Conservation (phyloP, 1,284 basidiomycete species). For the Anthracocystis setariae region DNA sequence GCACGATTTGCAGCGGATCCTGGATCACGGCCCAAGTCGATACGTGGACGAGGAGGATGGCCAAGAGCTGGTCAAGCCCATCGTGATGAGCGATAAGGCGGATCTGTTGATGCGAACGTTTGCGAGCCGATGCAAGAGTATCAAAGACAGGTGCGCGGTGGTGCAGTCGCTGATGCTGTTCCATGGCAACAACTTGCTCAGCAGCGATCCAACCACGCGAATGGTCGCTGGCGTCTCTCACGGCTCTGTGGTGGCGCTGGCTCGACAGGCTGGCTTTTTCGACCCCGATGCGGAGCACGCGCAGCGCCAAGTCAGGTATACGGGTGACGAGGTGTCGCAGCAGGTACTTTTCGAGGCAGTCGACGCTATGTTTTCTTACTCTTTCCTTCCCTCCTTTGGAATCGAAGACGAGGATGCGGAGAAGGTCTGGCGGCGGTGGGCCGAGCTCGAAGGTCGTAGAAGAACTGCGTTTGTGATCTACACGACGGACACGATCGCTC, state of each 20-base stretch:
- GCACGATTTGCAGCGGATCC: conserved; percentile 7
- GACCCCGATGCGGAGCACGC: conserved; percentile 45
- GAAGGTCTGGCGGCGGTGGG: conserved; percentile 58
- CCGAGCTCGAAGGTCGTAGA: conserved; percentile 55
- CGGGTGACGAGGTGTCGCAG: conserved; percentile 39
- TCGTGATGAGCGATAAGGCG: conserved; percentile 59
- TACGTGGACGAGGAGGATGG: conserved; percentile 58
- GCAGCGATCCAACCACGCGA: conserved; percentile 44
- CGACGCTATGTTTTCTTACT: conserved; percentile 45
- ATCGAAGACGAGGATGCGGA: conserved; percentile 42
- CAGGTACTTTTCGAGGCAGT: conserved; percentile 37
- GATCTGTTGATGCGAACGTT: conserved; percentile 59
- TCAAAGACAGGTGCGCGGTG: conserved; percentile 55
- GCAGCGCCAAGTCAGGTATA: conserved; percentile 20
- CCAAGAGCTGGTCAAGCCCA: conserved; percentile 56
- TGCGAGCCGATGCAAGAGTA: conserved; percentile 46
- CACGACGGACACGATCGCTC: conserved; percentile 55
- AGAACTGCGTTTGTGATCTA: conserved; percentile 54
- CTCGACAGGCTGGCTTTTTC: conserved; percentile 58
- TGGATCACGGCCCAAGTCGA: conserved; percentile 19
- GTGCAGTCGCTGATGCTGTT: conserved; percentile 59
- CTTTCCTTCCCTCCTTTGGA: conserved; percentile 42
- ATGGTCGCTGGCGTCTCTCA: conserved; percentile 49
- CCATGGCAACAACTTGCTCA: conserved; percentile 56
- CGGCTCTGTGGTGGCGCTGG: conserved; percentile 47